phyloP scores from a whole-genome alignment of 2,329 filamentous ascomycete species.

The Stachybotrys echinatus region DNA sequence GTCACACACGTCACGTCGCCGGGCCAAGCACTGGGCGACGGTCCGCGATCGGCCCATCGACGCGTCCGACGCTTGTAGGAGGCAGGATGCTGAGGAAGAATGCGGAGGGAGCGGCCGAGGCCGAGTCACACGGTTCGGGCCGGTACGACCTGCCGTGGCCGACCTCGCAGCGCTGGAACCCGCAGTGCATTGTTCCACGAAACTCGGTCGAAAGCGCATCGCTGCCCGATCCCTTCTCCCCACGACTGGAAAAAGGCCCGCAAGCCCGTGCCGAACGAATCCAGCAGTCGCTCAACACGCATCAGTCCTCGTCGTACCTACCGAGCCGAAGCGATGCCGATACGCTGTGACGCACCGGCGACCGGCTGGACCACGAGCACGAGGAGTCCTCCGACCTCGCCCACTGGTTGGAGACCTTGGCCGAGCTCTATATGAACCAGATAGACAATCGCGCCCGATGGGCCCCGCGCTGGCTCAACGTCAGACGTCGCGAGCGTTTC shows the following conservation, averaged over 20 bases:
- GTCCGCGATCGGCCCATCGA: no score
- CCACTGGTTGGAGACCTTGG: conserved; percentile 22
- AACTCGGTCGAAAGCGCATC: conserved; percentile 10
- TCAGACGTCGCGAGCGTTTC: conserved; percentile 16
- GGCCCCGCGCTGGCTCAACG: conserved; percentile 18
- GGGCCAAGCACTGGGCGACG: no score
- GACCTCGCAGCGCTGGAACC: conserved; percentile 18
- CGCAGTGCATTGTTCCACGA: conserved; percentile 15
- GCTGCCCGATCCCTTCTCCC: neutral
- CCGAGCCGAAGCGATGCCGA: conserved; percentile 12
- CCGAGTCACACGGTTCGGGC: no score
- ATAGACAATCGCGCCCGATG: conserved; percentile 18
- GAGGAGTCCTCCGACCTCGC: conserved; percentile 17
- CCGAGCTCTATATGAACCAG: conserved; percentile 23
- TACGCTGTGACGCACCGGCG: neutral
- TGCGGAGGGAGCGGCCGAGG: no score
- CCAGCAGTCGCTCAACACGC: neutral
- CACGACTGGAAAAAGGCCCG: conserved; percentile 3
- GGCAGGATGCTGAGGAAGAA: no score
- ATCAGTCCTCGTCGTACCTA: conserved; percentile 8
- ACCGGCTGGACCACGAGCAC: conserved; percentile 1
- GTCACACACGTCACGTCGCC: no score
- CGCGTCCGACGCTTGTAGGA: no score
- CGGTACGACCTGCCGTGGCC: conserved; percentile 8
- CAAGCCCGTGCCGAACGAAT: neutral